Base-by-base conservation (phyloP, 78 protist genomes). In the Paulinella micropora region DNA sequence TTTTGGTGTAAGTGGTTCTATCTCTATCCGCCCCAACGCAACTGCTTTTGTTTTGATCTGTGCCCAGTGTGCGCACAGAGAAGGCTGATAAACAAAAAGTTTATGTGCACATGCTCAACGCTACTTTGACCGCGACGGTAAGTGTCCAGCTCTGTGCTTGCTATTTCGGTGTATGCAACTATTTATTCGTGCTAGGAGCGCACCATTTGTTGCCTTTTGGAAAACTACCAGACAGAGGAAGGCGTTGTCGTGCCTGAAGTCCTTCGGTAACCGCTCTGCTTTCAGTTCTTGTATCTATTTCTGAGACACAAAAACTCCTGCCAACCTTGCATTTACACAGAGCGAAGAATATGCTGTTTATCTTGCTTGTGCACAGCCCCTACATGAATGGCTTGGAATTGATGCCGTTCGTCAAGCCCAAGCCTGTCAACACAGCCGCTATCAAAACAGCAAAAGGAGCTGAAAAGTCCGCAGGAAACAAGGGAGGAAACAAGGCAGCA, bases 61-160 rank as follows among this genome's bases (percentile, higher is more conserved):
- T n/a, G n/a, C n/a, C n/a, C n/a, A n/a, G n/a, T 79, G 69, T 39
- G 39, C 81, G 6, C 29, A 28, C 9, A 2, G 1, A 6, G 81
- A 90, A 6, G 9, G 69, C 32, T 84, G 36, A 90, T 51, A 40
- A 39, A 23, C 86, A 29, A 6, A 87, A 83, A 28, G 39, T 67
- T 29, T 91, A 79, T 34, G 90, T 91, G 37, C 93, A 91, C 79
- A 69, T 91, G 91, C 88, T 91, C 29, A 91, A 91, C 77, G 84
- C 89, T 0, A 91, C 91, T 2, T 0, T 88, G 73, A 3, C 37
- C 0, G 90, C 93, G n/a, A 1, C n/a, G n/a, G n/a, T n/a, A n/a
- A n/a, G n/a, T n/a, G n/a, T n/a, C n/a, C n/a, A n/a, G n/a, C n/a
- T n/a, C n/a, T n/a, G n/a, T n/a, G n/a, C n/a, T n/a, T n/a, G n/a